Evolutionary conservation across 1,284 basidiomycete species (phyloP).

Genomic region (Ceratobasidium papillatum): DNA sequence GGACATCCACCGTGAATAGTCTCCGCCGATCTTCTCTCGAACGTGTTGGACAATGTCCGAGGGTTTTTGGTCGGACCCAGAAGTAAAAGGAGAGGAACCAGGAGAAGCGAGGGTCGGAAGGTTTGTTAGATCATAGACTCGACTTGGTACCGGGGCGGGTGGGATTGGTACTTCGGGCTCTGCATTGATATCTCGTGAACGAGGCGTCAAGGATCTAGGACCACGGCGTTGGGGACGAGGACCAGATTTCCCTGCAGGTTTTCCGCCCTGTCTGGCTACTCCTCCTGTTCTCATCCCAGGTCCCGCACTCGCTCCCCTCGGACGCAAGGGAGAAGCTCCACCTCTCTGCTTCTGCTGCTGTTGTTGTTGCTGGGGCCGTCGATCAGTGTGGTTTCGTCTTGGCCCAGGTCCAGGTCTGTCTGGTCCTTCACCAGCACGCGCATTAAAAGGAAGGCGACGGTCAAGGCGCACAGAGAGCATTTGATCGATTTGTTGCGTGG

Average conservation of each 20-base stretch:
- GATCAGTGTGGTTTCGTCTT: not conserved
- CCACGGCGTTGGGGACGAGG: not conserved
- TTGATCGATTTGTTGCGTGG: not conserved
- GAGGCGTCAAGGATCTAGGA: not conserved
- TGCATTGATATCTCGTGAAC: not conserved
- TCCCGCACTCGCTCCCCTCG: not conserved
- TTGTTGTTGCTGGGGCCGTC: not conserved
- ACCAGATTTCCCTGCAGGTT: not conserved
- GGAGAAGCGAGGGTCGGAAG: constrained; percentile 5
- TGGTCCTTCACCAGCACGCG: not conserved
- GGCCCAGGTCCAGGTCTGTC: not conserved
- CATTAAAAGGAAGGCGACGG: not conserved
- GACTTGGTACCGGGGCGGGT: not conserved
- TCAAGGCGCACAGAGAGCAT: constrained; percentile 19
- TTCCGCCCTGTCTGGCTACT: not conserved
- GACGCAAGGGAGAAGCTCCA: not conserved
- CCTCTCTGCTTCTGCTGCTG: not conserved
- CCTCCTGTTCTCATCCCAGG: not conserved
- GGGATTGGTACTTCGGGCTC: constrained; percentile 26
- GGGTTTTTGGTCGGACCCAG: not conserved
- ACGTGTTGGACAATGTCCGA: constrained; percentile 15
- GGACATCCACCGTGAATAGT: constrained; percentile 25
- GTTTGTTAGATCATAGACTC: constrained; percentile 4
- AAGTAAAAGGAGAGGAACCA: not conserved
- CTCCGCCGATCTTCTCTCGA: constrained; percentile 18